These are phyloP conservation scores for Grosmannia serpens DNA, from an alignment of 2,329 filamentous ascomycete species.

Conservation along the genomic window DNA sequence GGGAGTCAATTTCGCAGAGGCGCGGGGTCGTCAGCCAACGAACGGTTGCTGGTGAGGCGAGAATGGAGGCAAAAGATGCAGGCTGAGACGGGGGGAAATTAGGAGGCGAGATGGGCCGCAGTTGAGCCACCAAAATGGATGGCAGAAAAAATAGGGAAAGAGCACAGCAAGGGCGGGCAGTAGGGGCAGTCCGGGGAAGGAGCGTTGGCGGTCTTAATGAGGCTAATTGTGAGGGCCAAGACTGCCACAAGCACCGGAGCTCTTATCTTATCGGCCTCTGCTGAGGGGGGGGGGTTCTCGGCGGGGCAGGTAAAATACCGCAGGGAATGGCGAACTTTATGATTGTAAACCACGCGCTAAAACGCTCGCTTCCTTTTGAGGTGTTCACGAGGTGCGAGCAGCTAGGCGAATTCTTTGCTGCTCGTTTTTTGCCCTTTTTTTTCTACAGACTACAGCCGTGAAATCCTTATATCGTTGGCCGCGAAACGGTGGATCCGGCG, in stretches of 20 bases:
- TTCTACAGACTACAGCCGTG: neutral
- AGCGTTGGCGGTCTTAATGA: neutral
- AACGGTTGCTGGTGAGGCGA: no score
- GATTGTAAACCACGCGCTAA: slow-evolving; percentile 1
- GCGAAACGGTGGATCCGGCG: no score
- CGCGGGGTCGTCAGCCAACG: no score
- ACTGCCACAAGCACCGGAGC: slow-evolving; percentile 4
- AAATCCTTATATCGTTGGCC: neutral
- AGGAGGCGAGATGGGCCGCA: no score
- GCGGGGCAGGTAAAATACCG: slow-evolving; percentile 9
- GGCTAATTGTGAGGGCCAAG: neutral
- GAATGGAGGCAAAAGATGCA: neutral
- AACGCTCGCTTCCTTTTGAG: neutral
- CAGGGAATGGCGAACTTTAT: neutral
- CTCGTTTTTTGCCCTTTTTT: neutral
- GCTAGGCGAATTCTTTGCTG: no score
- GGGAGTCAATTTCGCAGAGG: no score
- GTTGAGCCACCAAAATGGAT: neutral
- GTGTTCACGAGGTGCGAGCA: neutral
- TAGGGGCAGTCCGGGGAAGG: neutral
- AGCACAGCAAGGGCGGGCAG: neutral
- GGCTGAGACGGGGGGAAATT: neutral
- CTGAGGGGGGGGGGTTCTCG: slow-evolving; percentile 8
- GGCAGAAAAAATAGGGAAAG: neutral
- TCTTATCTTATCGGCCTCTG: slow-evolving; percentile 21